Evolutionary conservation across 768 basidiomycete genomes (phyloP).

Genomic region (Hemileccinum rubropunctum): DNA sequence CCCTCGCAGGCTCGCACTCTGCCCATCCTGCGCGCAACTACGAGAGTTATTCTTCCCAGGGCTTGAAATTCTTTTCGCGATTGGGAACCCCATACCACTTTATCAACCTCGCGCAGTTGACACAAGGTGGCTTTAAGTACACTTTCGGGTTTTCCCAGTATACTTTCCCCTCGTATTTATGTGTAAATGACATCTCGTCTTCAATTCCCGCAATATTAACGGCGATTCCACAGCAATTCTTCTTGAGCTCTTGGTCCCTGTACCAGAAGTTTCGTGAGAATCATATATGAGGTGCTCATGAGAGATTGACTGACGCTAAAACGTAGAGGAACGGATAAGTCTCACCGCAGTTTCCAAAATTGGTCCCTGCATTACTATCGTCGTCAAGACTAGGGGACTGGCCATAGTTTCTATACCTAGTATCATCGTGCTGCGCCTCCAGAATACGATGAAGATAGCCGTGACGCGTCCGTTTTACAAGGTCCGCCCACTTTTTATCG

Average conservation of each 20-base stretch:
- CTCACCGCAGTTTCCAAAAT: not conserved
- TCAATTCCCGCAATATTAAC: not conserved
- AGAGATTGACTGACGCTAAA: not conserved
- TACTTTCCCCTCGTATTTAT: not conserved
- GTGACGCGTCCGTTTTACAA: not conserved
- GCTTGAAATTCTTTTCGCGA: not conserved
- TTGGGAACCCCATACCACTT: not conserved
- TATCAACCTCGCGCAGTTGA: not conserved
- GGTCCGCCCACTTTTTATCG: too few relatives aligned
- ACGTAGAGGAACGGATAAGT: conserved; percentile 1
- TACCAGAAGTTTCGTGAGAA: not conserved
- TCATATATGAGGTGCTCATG: too few relatives aligned
- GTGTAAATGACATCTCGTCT: not conserved
- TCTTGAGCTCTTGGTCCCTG: not conserved
- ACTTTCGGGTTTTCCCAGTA: not conserved
- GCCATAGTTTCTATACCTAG: too few relatives aligned
- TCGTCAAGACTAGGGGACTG: too few relatives aligned
- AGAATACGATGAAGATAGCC: not conserved
- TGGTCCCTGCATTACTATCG: not conserved
- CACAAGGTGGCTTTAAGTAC: not conserved
- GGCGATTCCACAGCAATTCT: not conserved
- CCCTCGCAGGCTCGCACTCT: too few relatives aligned
- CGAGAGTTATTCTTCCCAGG: too few relatives aligned
- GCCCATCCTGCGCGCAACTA: too few relatives aligned
- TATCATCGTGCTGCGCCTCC: not conserved